phyloP scores from a whole-genome alignment of 495 filamentous ascomycete species.

The Penicillium robsamsonii region DNA sequence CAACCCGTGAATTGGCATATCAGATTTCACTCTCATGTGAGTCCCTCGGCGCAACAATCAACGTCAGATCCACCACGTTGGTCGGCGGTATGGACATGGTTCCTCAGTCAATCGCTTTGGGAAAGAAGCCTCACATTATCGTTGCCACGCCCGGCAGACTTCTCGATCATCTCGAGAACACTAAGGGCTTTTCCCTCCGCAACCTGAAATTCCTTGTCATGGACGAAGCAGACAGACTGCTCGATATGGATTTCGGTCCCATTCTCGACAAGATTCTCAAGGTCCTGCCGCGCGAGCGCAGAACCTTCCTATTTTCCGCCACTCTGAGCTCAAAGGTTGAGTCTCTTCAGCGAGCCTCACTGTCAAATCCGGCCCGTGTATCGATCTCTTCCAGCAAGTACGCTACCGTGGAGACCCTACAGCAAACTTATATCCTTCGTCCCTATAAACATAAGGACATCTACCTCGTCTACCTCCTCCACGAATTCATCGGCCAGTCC shows the following conservation, averaged over 20 bases:
- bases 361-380: constrained; percentile 75
- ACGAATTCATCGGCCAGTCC: constrained; percentile 78
- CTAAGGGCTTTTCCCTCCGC: constrained; percentile 85
- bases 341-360: constrained; percentile 80
- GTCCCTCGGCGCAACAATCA: constrained; percentile 77
- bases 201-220: constrained; percentile 83
- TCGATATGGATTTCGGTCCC: constrained; percentile 93
- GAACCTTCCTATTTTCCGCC: constrained; percentile 90
- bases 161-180: constrained; percentile 93
- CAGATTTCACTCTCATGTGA: constrained; percentile 87
- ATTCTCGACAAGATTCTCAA: constrained; percentile 90
- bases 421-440: constrained; percentile 80
- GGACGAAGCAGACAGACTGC: constrained; percentile 89
- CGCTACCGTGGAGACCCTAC: constrained; percentile 81
- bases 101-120: constrained; percentile 79
- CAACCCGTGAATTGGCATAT: constrained; percentile 87
- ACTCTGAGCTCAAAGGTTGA: constrained; percentile 94
- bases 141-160: constrained; percentile 85
- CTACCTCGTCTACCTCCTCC: constrained; percentile 82
- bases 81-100: constrained; percentile 97
- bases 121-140: constrained; percentile 87
- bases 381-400: constrained; percentile 75
- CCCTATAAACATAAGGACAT: constrained; percentile 89
- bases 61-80: constrained; percentile 72
- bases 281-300: constrained; percentile 72